phyloP scores from a whole-genome alignment of 164 flowering plant species.

The Vitis rupestris region DNA sequence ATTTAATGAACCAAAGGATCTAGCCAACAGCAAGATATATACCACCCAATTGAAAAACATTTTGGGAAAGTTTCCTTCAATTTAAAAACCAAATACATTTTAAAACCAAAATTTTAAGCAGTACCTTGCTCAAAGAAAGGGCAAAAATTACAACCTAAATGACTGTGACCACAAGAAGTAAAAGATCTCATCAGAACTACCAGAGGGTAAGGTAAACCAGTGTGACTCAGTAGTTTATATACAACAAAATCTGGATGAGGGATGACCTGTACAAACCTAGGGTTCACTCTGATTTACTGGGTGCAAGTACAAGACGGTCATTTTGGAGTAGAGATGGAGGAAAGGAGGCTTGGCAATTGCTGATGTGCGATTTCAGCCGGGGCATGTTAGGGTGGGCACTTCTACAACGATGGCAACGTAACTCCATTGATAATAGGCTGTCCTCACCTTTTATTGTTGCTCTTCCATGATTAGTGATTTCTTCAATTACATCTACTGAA shows the following conservation, averaged over 20 bases:
- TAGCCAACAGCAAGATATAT: too few relatives aligned
- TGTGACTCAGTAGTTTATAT: not conserved
- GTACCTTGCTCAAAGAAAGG: not conserved
- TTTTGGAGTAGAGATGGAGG: slow-evolving; percentile 50
- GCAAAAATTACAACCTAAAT: not conserved
- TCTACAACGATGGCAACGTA: slow-evolving; percentile 85
- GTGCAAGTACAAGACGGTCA: slow-evolving; percentile 40
- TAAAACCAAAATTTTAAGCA: not conserved
- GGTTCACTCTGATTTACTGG: slow-evolving; percentile 7
- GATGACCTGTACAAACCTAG: slow-evolving; percentile 11
- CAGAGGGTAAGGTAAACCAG: not conserved
- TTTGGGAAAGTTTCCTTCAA: too few relatives aligned
- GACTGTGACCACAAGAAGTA: not conserved
- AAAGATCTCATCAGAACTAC: not conserved
- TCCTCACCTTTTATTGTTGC: slow-evolving; percentile 46
- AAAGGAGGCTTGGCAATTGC: slow-evolving; percentile 56
- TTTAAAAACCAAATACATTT: not conserved
- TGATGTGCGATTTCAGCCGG: slow-evolving; percentile 73
- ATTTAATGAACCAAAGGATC: too few relatives aligned
- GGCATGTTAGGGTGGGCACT: slow-evolving; percentile 94
- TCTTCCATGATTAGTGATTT: slow-evolving; percentile 48
- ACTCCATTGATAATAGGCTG: slow-evolving; percentile 56
- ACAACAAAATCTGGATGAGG: not conserved
- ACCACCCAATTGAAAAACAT: too few relatives aligned
- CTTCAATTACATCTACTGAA: slow-evolving; percentile 75